Evolutionary conservation across 768 basidiomycete species (phyloP).

Genomic region (Mycena vulgaris): DNA sequence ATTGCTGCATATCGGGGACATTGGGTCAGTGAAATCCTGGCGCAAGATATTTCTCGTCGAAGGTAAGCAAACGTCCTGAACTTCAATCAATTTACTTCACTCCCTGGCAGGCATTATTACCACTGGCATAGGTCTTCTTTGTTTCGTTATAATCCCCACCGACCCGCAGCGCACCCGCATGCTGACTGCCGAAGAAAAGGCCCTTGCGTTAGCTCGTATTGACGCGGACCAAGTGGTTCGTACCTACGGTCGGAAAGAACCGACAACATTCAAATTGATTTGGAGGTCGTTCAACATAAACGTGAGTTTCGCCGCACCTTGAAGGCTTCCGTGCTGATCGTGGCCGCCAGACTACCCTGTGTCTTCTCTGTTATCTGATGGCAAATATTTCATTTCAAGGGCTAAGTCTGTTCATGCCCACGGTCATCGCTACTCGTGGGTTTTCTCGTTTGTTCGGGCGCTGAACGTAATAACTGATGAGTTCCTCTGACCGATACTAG

Average conservation of each 20-base stretch:
- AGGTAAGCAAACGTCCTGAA: too few relatives aligned
- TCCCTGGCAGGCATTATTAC: conserved; percentile 51
- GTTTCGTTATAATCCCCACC: conserved; percentile 53
- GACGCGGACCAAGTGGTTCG: conserved; percentile 51
- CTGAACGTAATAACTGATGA: neutral
- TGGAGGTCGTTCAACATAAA: conserved; percentile 51
- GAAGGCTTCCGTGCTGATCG: neutral
- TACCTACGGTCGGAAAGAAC: conserved; percentile 48
- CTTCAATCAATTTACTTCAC: neutral
- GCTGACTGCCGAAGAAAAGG: conserved; percentile 51
- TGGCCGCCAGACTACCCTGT: conserved; percentile 48
- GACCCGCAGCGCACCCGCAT: conserved; percentile 54
- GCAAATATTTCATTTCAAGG: conserved; percentile 63
- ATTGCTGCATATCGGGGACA: conserved; percentile 47
- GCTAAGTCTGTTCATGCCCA: conserved; percentile 62
- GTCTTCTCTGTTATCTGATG: conserved; percentile 50
- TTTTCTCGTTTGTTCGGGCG: conserved; percentile 8
- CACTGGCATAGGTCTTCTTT: conserved; percentile 52
- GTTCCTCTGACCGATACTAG: conserved; percentile 35
- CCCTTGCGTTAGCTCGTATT: conserved; percentile 53
- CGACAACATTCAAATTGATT: conserved; percentile 48
- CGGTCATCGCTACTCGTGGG: conserved; percentile 62
- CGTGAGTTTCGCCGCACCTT: conserved; percentile 37
- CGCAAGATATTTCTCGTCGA: conserved; percentile 62
- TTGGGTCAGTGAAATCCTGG: conserved; percentile 53